Evolutionary conservation across 179 eudicot species (phyloP).

Genomic region (Camellia oleifera): DNA sequence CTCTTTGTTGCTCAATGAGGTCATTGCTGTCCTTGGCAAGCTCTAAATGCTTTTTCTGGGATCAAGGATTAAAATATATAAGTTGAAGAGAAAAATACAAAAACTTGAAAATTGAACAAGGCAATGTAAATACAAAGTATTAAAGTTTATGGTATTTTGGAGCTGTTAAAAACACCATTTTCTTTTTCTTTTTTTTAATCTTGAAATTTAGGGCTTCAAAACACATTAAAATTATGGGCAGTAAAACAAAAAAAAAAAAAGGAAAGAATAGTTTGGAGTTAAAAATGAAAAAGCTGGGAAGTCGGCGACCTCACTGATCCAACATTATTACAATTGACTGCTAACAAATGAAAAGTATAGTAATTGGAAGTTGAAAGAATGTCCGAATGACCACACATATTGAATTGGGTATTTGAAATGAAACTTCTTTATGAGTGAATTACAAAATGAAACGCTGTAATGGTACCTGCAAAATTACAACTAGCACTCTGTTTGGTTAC

Average conservation of each 20-base stretch:
- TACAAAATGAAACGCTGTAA: neutral
- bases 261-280: too few species aligned
- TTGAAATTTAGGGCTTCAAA: neutral
- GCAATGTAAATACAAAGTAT: neutral
- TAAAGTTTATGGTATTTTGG: neutral
- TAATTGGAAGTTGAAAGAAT: neutral
- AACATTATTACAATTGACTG: too few species aligned
- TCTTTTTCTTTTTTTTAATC: neutral
- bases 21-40: conserved; percentile 72
- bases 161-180: neutral
- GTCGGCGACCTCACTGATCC: too few species aligned
- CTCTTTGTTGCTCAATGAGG: conserved; percentile 93
- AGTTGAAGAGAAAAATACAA: neutral
- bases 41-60: conserved; percentile 83
- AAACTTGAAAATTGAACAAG: neutral
- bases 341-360: neutral
- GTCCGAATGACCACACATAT: neutral
- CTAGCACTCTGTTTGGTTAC: neutral
- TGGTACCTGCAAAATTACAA: neutral
- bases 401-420: neutral
- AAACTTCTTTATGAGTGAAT: neutral
- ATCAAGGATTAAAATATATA: neutral
- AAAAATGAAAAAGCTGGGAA: too few species aligned
- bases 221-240: neutral
- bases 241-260: too few species aligned